These are phyloP conservation scores for Rhazya stricta DNA, from an alignment of 257 asterid species.

Conservation along the genomic window DNA sequence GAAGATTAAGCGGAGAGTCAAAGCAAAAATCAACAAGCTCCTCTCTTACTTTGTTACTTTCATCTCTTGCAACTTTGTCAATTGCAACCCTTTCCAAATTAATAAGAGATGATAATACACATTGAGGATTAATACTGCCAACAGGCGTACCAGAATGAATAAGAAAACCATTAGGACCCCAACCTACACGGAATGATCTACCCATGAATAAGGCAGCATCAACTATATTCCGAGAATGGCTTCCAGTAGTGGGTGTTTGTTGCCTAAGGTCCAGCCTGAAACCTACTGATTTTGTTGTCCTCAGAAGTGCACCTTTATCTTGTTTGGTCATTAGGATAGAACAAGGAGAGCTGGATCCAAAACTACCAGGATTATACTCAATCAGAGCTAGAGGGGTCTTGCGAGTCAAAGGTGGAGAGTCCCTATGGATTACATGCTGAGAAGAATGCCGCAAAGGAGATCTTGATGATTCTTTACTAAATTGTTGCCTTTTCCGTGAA, in stretches of 20 bases:
- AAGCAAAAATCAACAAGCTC: conserved; percentile 73
- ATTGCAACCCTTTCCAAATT: conserved; percentile 78
- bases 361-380: conserved; percentile 70
- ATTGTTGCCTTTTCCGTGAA: conserved; percentile 39
- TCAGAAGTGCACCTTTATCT: conserved; percentile 54
- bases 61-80: conserved; percentile 69
- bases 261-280: conserved; percentile 60
- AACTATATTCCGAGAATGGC: conserved; percentile 62
- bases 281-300: conserved; percentile 58
- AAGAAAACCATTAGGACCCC: conserved; percentile 97
- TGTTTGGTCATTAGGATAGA: conserved; percentile 73
- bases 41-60: conserved; percentile 45
- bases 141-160: conserved; percentile 89
- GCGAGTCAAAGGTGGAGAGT: conserved; percentile 49
- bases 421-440: conserved; percentile 27
- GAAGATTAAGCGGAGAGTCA: conserved; percentile 71
- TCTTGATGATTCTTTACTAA: conserved; percentile 50
- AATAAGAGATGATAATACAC: conserved; percentile 68
- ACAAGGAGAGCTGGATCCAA: conserved; percentile 58
- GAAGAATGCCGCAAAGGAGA: conserved; percentile 56
- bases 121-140: conserved; percentile 41
- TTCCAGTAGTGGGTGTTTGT: conserved; percentile 57
- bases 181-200: conserved; percentile 93
- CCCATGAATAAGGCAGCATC: conserved; percentile 98
- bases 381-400: conserved; percentile 86